Evolutionary conservation across 441 rosid genomes (phyloP).

Genomic region (Croton setiger): DNA sequence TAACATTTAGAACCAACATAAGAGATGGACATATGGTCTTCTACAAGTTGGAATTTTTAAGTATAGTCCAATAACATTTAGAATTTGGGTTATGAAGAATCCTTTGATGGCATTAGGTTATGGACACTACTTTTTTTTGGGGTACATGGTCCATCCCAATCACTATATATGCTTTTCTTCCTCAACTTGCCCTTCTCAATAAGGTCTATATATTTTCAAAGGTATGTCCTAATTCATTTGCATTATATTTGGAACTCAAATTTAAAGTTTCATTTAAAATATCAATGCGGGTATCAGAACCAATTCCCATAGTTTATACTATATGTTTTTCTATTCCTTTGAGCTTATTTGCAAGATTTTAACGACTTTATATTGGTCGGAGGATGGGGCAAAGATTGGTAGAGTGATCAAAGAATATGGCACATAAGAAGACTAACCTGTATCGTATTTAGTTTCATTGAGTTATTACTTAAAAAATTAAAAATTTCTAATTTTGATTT

Average conservation of each 20-base stretch:
- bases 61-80: conserved; percentile 38
- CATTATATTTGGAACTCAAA: too few species aligned
- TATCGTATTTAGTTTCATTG: conserved; percentile 38
- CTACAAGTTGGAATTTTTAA: conserved; percentile 43
- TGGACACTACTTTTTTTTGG: conserved; percentile 41
- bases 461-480: conserved; percentile 39
- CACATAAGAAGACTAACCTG: conserved; percentile 45
- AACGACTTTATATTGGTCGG: conserved; percentile 42
- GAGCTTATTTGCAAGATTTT: conserved; percentile 52
- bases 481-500: conserved; percentile 43
- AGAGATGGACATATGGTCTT: conserved; percentile 64
- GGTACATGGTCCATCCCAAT: conserved; percentile 44
- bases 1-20: conserved; percentile 44
- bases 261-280: too few species aligned
- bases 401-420: conserved; percentile 77
- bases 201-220: conserved; percentile 49
- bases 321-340: conserved; percentile 51
- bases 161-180: conserved; percentile 46
- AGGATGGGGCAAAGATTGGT: conserved; percentile 49
- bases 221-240: conserved; percentile 21
- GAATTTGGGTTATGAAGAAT: conserved; percentile 33
- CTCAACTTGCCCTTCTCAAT: conserved; percentile 53
- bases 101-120: conserved; percentile 37
- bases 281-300: conserved; percentile 2
- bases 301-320: conserved; percentile 38